These are phyloP conservation scores for Hydrangea macrophylla DNA, from an alignment of 148 eudicot species.

Conservation along the genomic window DNA sequence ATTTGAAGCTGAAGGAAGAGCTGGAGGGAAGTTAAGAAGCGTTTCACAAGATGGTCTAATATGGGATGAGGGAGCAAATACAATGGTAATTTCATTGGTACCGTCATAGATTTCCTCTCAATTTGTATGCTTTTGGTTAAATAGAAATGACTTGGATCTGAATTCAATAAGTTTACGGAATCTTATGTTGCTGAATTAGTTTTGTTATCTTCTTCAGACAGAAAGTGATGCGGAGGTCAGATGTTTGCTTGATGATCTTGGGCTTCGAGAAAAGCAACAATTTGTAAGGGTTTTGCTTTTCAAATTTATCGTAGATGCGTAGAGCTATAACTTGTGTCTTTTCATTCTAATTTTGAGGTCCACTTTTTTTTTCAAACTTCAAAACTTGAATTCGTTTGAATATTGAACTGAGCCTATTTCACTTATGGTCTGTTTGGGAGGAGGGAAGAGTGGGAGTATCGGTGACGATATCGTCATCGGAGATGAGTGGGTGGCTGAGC, in stretches of 20 bases:
- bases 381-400: background rate
- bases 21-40: constrained; percentile 86
- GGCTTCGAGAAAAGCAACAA: constrained; percentile 81
- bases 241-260: constrained; percentile 74
- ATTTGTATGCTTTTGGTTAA: constrained; percentile 3
- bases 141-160: background rate
- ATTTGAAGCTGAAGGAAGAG: constrained; percentile 79
- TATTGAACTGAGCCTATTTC: background rate
- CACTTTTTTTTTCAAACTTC: background rate
- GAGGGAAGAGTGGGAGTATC: no score
- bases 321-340: background rate
- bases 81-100: constrained; percentile 55
- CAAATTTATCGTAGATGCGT: background rate
- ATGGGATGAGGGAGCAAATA: constrained; percentile 99
- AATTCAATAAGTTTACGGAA: background rate
- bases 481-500: no score
- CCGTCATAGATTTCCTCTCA: background rate
- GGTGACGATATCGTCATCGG: no score
- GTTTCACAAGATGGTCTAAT: constrained; percentile 61
- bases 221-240: constrained; percentile 78
- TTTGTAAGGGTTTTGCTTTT: constrained; percentile 43
- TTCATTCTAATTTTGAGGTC: background rate
- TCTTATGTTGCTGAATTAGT: background rate
- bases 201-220: constrained; percentile 47
- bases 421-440: background rate